phyloP scores from a whole-genome alignment of 805 yeast genomes.

The Ogataea populi-albae region DNA sequence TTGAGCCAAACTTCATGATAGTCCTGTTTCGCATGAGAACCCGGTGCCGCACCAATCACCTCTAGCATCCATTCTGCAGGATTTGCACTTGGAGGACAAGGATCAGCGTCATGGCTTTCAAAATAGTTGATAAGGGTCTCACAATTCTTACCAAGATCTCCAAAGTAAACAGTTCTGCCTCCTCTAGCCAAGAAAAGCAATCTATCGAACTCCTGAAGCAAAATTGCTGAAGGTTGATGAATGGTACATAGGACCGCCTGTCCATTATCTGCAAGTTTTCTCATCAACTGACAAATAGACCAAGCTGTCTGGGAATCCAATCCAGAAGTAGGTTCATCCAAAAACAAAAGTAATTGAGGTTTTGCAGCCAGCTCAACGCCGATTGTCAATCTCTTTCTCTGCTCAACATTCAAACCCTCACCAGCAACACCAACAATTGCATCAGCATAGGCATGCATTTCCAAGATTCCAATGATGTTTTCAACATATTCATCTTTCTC shows the following conservation, averaged over 20 bases:
- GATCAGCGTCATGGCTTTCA: slow-evolving; percentile 60
- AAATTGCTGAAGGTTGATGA: slow-evolving; percentile 82
- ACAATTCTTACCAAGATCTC: slow-evolving; percentile 62
- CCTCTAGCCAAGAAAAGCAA: slow-evolving; percentile 66
- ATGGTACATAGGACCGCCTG: slow-evolving; percentile 66
- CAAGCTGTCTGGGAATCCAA: slow-evolving; percentile 59
- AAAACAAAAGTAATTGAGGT: slow-evolving; percentile 49
- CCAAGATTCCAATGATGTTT: slow-evolving; percentile 45
- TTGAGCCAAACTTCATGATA: slow-evolving; percentile 75
- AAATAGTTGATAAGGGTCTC: slow-evolving; percentile 58
- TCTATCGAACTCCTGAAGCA: slow-evolving; percentile 76
- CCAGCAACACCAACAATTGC: slow-evolving; percentile 53
- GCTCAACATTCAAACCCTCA: slow-evolving; percentile 53
- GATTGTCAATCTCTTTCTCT: slow-evolving; percentile 51
- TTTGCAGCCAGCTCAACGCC: slow-evolving; percentile 58
- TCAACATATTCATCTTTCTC: slow-evolving; percentile 54
- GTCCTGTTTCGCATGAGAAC: slow-evolving; percentile 69
- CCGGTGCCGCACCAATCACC: slow-evolving; percentile 81
- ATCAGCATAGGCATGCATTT: slow-evolving; percentile 52
- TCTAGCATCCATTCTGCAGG: slow-evolving; percentile 94
- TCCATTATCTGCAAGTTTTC: slow-evolving; percentile 49
- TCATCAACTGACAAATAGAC: slow-evolving; percentile 54
- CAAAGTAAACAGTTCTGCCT: slow-evolving; percentile 74
- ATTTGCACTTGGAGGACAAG: slow-evolving; percentile 67
- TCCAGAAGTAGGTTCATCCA: slow-evolving; percentile 64